These are phyloP conservation scores for Neospermospora avenae DNA, from an alignment of 2,329 filamentous ascomycete species.

Conservation along the genomic window DNA sequence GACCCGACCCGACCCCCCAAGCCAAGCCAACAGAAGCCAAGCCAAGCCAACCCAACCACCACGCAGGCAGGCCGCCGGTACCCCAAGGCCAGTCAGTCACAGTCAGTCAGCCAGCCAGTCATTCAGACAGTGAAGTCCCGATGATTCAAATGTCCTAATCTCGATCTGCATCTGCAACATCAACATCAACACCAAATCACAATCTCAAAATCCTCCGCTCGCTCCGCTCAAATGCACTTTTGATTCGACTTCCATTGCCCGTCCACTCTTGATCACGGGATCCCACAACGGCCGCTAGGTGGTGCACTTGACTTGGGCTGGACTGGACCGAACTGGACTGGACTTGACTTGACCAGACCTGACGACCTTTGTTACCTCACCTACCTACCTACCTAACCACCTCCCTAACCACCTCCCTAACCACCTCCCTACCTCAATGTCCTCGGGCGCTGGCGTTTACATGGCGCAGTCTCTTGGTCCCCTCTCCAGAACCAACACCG, in stretches of 20 bases:
- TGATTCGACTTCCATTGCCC: too few relatives aligned
- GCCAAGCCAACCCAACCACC: not conserved
- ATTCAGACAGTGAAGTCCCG: too few relatives aligned
- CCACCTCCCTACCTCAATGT: conserved; percentile 27
- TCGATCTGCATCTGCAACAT: conserved; percentile 1
- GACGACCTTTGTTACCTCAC: too few relatives aligned
- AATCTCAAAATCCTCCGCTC: not conserved
- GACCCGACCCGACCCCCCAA: not conserved
- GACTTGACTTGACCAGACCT: too few relatives aligned
- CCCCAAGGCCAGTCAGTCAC: not conserved
- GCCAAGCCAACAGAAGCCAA: not conserved
- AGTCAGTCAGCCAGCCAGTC: too few relatives aligned
- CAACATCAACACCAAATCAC: not conserved
- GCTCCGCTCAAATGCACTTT: not conserved
- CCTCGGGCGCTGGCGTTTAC: conserved; percentile 29
- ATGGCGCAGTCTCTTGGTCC: conserved; percentile 35
- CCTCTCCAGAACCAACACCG: conserved; percentile 33
- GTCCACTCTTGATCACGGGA: too few relatives aligned
- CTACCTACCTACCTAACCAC: not conserved
- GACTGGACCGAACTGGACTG: too few relatives aligned
- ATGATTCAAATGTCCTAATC: not conserved
- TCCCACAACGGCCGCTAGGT: too few relatives aligned
- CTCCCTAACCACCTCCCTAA: not conserved
- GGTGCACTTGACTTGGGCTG: too few relatives aligned
- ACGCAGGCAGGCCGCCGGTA: not conserved